Evolutionary conservation across 192 early-diverging fungal species (phyloP).

Genomic region (Spinellus fusiger): DNA sequence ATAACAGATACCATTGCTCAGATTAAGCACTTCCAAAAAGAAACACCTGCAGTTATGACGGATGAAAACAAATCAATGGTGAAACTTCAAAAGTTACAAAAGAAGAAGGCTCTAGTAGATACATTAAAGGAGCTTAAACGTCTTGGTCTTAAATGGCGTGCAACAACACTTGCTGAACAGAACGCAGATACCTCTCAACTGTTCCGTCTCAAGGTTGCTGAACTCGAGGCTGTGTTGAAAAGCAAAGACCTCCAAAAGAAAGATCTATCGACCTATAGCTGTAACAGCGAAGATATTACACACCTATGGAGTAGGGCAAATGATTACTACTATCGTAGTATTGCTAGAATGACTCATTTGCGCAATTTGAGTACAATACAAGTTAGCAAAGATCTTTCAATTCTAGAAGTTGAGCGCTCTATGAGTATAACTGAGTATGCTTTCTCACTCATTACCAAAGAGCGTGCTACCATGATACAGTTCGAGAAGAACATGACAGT

Average conservation of each 20-base stretch:
- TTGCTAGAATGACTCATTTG: conserved; percentile 59
- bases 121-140: conserved; percentile 64
- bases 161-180: conserved; percentile 16
- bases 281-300: conserved; percentile 16
- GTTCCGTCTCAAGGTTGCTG: conserved; percentile 14
- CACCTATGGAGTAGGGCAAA: conserved; percentile 52
- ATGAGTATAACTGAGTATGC: conserved; percentile 64
- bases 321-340: conserved; percentile 60
- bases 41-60: conserved; percentile 44
- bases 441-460: conserved; percentile 52
- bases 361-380: conserved; percentile 38
- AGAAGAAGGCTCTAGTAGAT: conserved; percentile 76
- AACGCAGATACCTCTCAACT: conserved; percentile 25
- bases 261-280: neutral
- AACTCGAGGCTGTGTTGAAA: conserved; percentile 3
- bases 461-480: conserved; percentile 31
- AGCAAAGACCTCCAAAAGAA: conserved; percentile 2
- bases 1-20: conserved; percentile 46
- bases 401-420: conserved; percentile 57
- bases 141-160: conserved; percentile 51
- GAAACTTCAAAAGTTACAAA: conserved; percentile 62
- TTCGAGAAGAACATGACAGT: conserved; percentile 13
- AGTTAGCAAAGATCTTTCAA: conserved; percentile 54
- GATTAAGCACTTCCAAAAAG: conserved; percentile 53
- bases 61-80: conserved; percentile 49